Base-by-base conservation (phyloP, 169 alveolate genomes). In the Besnoitia besnoiti region DNA sequence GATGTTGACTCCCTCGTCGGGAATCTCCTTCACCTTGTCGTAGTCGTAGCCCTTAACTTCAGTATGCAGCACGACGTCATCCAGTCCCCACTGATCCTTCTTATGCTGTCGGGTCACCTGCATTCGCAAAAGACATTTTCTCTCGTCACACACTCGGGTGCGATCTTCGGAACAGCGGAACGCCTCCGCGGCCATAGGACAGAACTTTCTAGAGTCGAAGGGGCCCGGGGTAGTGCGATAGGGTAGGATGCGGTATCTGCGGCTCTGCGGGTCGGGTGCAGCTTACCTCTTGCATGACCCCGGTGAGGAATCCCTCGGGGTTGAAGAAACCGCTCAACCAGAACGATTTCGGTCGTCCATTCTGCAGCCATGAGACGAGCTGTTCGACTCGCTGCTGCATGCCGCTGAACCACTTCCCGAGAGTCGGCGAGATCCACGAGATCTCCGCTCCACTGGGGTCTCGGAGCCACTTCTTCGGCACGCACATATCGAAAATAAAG, bases 401-500 rank as follows among this genome's bases (percentile, higher is more conserved):
- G 39, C 99, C 99, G 85, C 98, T 97, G 92, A 97, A 96, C 99
- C 99, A 99, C 33, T 97, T 95, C 82, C 99, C 99, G n/a, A 98
- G 97, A 67, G 97, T 96, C 62, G 98, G 98, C 51, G 98, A 96
- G 76, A 99, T 96, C 99, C 99, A 99, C 16, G 99, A 97, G 79
- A 99, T 98, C 96, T 99, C 99, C 0, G 99, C 98, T 30, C 99
- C 99, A 84, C 98, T 97, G 67, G 99, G 99, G 95, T 99, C 99
- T 95, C 97, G 97, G 93, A 97, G 95, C 99, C 99, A 98, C 59
- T 97, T 97, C 87, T 94, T 93, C 46, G 99, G 99, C 80, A 98
- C 98, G 84, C 98, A 94, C 93, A 97, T 96, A 90, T 97, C 98
- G 90, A 94, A 97, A 37, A 98, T 95, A 44, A 97, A 90, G 91